Conservation (phyloP, 352 stramenopile genomes). For the Saprolegnia parasitica region DNA sequence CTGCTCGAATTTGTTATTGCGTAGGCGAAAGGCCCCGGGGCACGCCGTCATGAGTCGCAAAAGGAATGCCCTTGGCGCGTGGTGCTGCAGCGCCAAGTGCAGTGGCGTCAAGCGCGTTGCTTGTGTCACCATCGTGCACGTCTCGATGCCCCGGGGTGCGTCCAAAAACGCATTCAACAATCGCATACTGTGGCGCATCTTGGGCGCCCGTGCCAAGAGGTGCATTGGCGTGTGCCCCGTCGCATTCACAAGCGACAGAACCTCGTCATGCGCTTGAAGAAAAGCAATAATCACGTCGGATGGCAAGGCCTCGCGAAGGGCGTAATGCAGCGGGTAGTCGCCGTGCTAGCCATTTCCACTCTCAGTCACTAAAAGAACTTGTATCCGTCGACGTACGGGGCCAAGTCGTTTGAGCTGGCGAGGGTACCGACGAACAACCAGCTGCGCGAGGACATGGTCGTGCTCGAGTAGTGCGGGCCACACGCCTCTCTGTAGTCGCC, state of each 20-base stretch:
- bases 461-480: conserved; percentile 42
- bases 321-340: conserved; percentile 53
- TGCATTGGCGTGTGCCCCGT: conserved; percentile 64
- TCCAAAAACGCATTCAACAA: conserved; percentile 4
- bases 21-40: not conserved
- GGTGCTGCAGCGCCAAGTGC: conserved; percentile 21
- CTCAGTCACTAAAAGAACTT: too few relatives aligned
- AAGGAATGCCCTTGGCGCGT: not conserved
- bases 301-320: conserved; percentile 40
- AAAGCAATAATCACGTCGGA: conserved; percentile 39
- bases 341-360: conserved; percentile 6
- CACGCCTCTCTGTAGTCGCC: conserved; percentile 44
- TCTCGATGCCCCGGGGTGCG: not conserved
- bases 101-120: conserved; percentile 12
- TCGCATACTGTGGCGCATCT: not conserved
- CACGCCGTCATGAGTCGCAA: not conserved
- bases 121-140: not conserved
- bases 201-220: conserved; percentile 43
- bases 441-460: conserved; percentile 40
- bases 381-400: conserved; percentile 8
- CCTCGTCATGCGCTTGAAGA: conserved; percentile 40
- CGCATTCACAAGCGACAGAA: conserved; percentile 38
- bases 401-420: conserved; percentile 52
- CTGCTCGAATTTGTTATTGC: not conserved
- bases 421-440: conserved; percentile 46